These are phyloP conservation scores for Vitis hybrid DNA, from an alignment of 177 flowering plant genomes.

Conservation along the genomic window DNA sequence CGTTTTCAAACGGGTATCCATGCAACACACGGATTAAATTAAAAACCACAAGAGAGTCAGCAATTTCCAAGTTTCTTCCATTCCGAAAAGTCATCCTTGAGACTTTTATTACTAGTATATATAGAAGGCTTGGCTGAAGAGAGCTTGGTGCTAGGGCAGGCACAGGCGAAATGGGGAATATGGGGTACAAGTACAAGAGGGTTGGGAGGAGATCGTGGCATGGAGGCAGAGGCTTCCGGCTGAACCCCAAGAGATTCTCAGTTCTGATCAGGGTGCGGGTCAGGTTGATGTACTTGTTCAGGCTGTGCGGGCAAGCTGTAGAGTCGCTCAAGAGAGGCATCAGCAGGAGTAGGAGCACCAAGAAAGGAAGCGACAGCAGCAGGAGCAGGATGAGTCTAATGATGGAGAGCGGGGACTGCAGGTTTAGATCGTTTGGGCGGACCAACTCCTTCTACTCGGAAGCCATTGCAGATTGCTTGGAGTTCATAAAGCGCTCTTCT, in stretches of 20 bases:
- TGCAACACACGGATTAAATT: neutral
- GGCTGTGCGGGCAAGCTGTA: conserved; percentile 26
- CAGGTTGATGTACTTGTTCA: conserved; percentile 25
- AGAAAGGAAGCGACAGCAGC: conserved; percentile 9
- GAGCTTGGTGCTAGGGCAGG: no score
- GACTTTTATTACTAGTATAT: neutral
- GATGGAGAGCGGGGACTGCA: conserved; percentile 3
- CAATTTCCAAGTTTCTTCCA: conserved; percentile 28
- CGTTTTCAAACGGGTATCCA: neutral
- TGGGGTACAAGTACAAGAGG: conserved; percentile 24
- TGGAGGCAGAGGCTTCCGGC: conserved; percentile 26
- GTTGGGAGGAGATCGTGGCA: conserved; percentile 20
- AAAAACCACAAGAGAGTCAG: conserved; percentile 3
- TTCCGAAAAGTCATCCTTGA: conserved; percentile 11
- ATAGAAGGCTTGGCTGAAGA: no score
- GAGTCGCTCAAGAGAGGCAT: conserved; percentile 19
- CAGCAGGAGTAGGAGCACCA: neutral
- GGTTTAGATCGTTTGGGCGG: conserved; percentile 31
- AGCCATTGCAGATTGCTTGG: conserved; percentile 81
- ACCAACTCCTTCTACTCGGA: conserved; percentile 70
- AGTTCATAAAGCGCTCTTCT: conserved; percentile 60
- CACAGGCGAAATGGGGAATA: neutral
- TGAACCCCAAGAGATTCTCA: conserved; percentile 29
- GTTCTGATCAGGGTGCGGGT: conserved; percentile 25
- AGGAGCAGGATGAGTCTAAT: conserved; percentile 14